Percentiles rank a stretch among this genome's conserved stretches.
Evolutionary conservation across 192 early-diverging fungal species (phyloP).

Genomic region (Umbelopsis sp.): DNA sequence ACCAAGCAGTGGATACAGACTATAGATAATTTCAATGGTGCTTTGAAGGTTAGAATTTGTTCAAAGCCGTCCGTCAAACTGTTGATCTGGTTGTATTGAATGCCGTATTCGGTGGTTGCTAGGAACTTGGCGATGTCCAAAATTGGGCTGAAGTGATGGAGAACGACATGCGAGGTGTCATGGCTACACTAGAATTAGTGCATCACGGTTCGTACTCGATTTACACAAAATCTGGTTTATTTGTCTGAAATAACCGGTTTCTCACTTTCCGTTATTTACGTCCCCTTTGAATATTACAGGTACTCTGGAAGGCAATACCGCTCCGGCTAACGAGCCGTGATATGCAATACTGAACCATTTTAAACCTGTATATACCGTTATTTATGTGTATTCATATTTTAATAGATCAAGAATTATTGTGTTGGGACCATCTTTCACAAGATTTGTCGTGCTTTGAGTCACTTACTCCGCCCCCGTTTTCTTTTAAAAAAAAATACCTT

Average conservation of each 20-base stretch:
- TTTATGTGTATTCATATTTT: too few relatives aligned
- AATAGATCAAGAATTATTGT: too few relatives aligned
- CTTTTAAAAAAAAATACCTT: too few relatives aligned
- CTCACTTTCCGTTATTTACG: too few relatives aligned
- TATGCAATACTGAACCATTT: too few relatives aligned
- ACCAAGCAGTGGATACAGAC: constrained; percentile 80
- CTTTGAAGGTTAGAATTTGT: constrained; percentile 68
- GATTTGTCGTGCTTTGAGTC: too few relatives aligned
- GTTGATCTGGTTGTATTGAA: neutral
- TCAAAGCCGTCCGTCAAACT: neutral
- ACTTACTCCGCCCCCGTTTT: too few relatives aligned
- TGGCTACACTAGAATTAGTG: constrained; percentile 61
- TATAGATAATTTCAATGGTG: constrained; percentile 72
- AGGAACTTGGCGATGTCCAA: constrained; percentile 86
- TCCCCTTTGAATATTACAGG: too few relatives aligned
- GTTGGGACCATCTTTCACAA: too few relatives aligned
- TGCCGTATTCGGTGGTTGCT: neutral
- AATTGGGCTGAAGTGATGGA: constrained; percentile 89
- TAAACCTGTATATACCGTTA: too few relatives aligned
- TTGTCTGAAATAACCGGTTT: neutral
- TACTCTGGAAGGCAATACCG: too few relatives aligned
- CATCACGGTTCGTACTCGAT: constrained; percentile 29
- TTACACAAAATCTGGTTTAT: neutral
- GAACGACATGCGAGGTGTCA: constrained; percentile 77
- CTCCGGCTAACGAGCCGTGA: too few relatives aligned